Evolutionary conservation across 257 asterid genomes (phyloP), one percentile per base, ranked within the genome.

Genomic region (Gentiana macrophylla): DNA sequence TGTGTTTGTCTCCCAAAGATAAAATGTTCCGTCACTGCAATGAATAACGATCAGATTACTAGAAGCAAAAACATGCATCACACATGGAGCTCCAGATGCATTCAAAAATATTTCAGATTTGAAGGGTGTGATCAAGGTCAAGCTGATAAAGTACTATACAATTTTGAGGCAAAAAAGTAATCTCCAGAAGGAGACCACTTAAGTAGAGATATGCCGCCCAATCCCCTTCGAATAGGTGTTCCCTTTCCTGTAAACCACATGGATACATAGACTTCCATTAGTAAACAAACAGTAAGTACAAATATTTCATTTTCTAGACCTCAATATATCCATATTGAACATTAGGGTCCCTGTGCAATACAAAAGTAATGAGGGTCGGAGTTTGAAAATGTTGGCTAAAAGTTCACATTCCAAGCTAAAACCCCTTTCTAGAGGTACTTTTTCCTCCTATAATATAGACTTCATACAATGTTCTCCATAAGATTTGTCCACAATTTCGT

Each of bases 171-270:
- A 56, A 92, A 79, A 54, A 85, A 88, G 62, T 92, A 88, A 73
- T 92, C 99, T 65, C 94, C 98, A 32, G 94, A 77, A 5, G 99
- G 99, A 46, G 99, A 92, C 99, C 99, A 88, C 74, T 82, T 88
- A 68, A 92, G 73, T 72, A 92, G 72, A 34, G 99, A 81, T 78
- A 85, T 80, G 79, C 99, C 97, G 63, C 99, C 97, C 59, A 92
- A 77, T 63, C 99, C 99, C 71, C 99, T 82, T 60, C 97, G 94
- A 67, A 88, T 81, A 55, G 97, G 97, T 35, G 97, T 85, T 11
- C 95, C 94, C 63, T 72, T 58, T 50, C 99, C 97, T 89, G 82
- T n/a, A 58, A 65, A 48, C 43, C 57, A 68, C 61, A 52, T 43
- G 59, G 59, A 55, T 33, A 52, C 33, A 53, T 5, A 24, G 12